Conservation (phyloP, 2,329 filamentous ascomycete genomes). For the Penicillium sp. region DNA sequence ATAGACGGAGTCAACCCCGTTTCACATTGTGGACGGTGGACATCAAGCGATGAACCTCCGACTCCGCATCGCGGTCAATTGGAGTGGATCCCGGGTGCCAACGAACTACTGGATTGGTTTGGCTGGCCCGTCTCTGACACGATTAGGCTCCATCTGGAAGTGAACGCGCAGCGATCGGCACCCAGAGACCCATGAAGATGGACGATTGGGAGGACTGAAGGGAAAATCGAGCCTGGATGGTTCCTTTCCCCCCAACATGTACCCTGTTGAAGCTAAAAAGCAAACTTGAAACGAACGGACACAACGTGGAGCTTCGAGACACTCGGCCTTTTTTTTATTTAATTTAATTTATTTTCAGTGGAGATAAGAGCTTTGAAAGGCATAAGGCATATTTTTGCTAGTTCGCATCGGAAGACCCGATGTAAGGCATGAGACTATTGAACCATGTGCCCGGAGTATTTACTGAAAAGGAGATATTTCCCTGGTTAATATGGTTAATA, state of each 20-base stretch:
- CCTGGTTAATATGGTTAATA: no score
- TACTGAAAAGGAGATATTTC: not conserved
- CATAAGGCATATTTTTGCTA: not conserved
- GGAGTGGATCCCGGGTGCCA: slow-evolving; percentile 7
- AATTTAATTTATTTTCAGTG: not conserved
- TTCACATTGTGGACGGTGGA: not conserved
- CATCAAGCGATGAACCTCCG: not conserved
- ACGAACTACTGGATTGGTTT: slow-evolving; percentile 16
- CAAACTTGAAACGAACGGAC: slow-evolving; percentile 15
- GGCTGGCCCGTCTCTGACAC: slow-evolving; percentile 15
- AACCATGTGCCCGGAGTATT: slow-evolving; percentile 11
- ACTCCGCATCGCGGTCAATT: not conserved
- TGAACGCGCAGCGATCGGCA: slow-evolving; percentile 17
- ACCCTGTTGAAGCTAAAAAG: not conserved
- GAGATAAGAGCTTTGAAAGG: not conserved
- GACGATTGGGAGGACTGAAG: not conserved
- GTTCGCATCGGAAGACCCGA: not conserved
- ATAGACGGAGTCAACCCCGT: not conserved
- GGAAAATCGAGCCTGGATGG: not conserved
- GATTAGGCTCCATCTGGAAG: slow-evolving; percentile 10
- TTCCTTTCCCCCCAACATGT: not conserved
- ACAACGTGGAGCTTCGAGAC: not conserved
- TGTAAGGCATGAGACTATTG: slow-evolving; percentile 1
- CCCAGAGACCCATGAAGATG: not conserved
- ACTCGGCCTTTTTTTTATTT: not conserved